Percentiles rank a stretch among this genome's conserved stretches.
These are phyloP conservation scores for Veloboletus limbatus DNA, from an alignment of 1,284 basidiomycete genomes.

Conservation along the genomic window DNA sequence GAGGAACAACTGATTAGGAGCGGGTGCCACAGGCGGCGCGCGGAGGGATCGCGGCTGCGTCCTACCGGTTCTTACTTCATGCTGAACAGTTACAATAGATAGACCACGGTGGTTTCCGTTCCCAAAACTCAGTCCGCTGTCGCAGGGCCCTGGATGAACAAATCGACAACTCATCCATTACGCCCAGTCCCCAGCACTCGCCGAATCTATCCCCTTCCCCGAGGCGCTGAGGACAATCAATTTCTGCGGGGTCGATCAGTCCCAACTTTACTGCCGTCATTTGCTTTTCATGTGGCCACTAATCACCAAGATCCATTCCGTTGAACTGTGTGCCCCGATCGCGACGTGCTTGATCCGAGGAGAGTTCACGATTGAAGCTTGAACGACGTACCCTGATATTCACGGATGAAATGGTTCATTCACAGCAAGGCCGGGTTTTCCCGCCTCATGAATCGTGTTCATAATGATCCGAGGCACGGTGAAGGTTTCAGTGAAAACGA, in stretches of 20 bases:
- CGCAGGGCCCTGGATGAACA: constrained; percentile 1
- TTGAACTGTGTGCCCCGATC: not conserved
- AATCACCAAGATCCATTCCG: not conserved
- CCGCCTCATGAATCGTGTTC: constrained; percentile 3
- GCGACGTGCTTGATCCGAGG: constrained; percentile 21
- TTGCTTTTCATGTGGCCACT: not conserved
- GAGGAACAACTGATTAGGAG: constrained; percentile 4
- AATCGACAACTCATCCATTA: constrained; percentile 10
- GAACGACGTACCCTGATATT: constrained; percentile 2
- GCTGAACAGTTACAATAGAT: too few species aligned
- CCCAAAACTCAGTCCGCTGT: not conserved
- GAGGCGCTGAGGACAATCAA: not conserved
- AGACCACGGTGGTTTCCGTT: not conserved
- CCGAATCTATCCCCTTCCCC: not conserved
- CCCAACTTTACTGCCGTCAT: constrained; percentile 3
- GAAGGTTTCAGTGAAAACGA: constrained; percentile 1
- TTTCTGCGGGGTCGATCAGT: not conserved
- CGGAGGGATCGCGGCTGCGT: constrained; percentile 28
- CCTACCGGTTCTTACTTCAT: too few species aligned
- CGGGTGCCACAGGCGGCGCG: constrained; percentile 15
- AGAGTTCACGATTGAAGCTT: constrained; percentile 2
- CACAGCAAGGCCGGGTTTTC: not conserved
- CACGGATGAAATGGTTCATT: constrained; percentile 2
- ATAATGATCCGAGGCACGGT: constrained; percentile 16
- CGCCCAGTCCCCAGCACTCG: not conserved